Percentiles rank a stretch among this genome's conserved stretches.
These are phyloP conservation scores for Syncephalastrum monosporum DNA, from an alignment of 371 early-diverging fungal genomes.

Conservation along the genomic window DNA sequence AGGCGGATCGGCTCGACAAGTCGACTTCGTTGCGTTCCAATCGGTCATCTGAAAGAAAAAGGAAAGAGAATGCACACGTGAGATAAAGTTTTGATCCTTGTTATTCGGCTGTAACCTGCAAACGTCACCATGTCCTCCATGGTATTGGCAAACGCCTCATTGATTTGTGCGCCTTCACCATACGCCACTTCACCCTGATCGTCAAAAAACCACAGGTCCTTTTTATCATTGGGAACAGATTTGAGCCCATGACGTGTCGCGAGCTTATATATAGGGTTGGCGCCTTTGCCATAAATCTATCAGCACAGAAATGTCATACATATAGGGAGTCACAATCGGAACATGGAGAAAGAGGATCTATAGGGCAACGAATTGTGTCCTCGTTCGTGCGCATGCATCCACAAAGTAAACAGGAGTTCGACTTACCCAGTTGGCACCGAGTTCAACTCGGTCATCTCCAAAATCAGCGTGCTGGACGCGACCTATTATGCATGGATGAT, in stretches of 20 bases:
- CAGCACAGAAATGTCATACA: neutral
- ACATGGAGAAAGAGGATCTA: neutral
- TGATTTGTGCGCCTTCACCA: constrained; percentile 11
- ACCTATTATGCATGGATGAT: constrained; percentile 15
- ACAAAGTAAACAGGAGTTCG: too few species aligned
- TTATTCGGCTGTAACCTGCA: constrained; percentile 26
- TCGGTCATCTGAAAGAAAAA: constrained; percentile 13
- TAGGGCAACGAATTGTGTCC: too few species aligned
- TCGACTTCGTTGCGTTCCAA: constrained; percentile 34
- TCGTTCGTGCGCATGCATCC: too few species aligned
- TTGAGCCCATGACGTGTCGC: constrained; percentile 33
- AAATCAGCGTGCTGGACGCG: constrained; percentile 37
- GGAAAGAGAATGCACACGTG: neutral
- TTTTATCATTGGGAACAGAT: constrained; percentile 38
- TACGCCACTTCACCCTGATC: constrained; percentile 22
- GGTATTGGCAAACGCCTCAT: constrained; percentile 18
- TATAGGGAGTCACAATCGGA: too few species aligned
- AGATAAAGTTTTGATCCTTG: neutral
- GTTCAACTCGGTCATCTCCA: constrained; percentile 31
- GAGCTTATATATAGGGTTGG: constrained; percentile 40
- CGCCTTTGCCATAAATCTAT: constrained; percentile 47
- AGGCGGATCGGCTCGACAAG: constrained; percentile 36
- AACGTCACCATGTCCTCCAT: constrained; percentile 30
- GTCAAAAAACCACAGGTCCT: constrained; percentile 35
- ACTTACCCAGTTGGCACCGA: constrained; percentile 53